These are phyloP conservation scores for Calophaca sinica DNA, from an alignment of 306 rosid genomes.

Conservation along the genomic window DNA sequence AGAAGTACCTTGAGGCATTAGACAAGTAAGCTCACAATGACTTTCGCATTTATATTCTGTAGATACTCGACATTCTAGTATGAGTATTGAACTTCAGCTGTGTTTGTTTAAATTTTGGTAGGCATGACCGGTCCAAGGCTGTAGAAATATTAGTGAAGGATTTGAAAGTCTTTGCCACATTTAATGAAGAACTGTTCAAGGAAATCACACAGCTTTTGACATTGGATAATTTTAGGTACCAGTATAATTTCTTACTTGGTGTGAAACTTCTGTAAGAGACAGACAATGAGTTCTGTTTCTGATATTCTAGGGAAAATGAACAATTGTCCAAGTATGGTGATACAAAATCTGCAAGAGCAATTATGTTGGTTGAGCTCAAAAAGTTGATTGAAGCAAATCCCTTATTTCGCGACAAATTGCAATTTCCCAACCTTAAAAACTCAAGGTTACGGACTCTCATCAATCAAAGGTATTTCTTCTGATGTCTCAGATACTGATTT, in stretches of 20 bases:
- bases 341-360: conserved; percentile 93
- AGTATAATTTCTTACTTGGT: background rate
- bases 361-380: conserved; percentile 96
- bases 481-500: conserved; percentile 3
- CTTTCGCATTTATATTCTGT: conserved; percentile 4
- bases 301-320: conserved; percentile 79
- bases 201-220: conserved; percentile 97
- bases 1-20: conserved; percentile 92
- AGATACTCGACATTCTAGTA: background rate
- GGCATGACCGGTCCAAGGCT: conserved; percentile 95
- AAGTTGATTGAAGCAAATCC: conserved; percentile 98
- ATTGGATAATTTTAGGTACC: conserved; percentile 86
- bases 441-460: conserved; percentile 94
- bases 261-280: conserved; percentile 18
- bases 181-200: conserved; percentile 92
- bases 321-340: conserved; percentile 96
- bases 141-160: conserved; percentile 93
- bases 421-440: conserved; percentile 91
- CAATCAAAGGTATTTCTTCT: conserved; percentile 80
- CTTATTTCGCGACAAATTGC: conserved; percentile 92
- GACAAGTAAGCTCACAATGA: conserved; percentile 88
- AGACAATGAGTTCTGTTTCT: conserved; percentile 44
- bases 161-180: conserved; percentile 88
- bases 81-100: conserved; percentile 15
- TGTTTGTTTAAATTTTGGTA: conserved; percentile 44